Conservation (phyloP, 805 yeast genomes). For the Teunomyces aglyptinius region DNA sequence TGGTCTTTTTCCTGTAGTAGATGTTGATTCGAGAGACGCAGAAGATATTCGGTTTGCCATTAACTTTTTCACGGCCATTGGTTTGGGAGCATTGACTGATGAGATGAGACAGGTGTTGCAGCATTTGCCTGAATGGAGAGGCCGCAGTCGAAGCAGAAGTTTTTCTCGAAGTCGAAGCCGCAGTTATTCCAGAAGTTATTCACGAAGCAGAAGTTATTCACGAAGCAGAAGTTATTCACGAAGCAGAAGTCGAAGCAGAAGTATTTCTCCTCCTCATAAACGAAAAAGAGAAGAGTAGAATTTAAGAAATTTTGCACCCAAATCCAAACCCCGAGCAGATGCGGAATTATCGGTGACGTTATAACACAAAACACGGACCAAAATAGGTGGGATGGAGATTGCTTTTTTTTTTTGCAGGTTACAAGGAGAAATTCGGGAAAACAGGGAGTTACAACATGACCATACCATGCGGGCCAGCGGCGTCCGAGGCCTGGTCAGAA, state of each 20-base stretch:
- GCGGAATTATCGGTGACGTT: constrained; percentile 5
- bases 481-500: neutral
- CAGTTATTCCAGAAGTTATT: constrained; percentile 4
- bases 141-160: constrained; percentile 12
- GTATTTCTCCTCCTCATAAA: neutral
- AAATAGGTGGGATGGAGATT: neutral
- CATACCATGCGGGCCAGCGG: neutral
- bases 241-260: neutral
- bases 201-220: constrained; percentile 2
- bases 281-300: neutral
- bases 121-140: constrained; percentile 24
- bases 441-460: neutral
- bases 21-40: constrained; percentile 31
- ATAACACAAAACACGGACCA: constrained; percentile 1
- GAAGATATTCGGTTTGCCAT: constrained; percentile 72
- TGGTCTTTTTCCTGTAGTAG: constrained; percentile 63
- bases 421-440: constrained; percentile 3
- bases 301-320: constrained; percentile 1
- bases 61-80: constrained; percentile 91
- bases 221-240: neutral
- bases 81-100: constrained; percentile 80
- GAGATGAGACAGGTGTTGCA: constrained; percentile 63
- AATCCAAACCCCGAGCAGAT: neutral
- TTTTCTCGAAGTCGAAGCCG: constrained; percentile 11
- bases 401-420: constrained; percentile 6